Evolutionary conservation across 805 yeast species (phyloP), one percentile per base, ranked within the genome.

Genomic region (Teunomyces pallodes): DNA sequence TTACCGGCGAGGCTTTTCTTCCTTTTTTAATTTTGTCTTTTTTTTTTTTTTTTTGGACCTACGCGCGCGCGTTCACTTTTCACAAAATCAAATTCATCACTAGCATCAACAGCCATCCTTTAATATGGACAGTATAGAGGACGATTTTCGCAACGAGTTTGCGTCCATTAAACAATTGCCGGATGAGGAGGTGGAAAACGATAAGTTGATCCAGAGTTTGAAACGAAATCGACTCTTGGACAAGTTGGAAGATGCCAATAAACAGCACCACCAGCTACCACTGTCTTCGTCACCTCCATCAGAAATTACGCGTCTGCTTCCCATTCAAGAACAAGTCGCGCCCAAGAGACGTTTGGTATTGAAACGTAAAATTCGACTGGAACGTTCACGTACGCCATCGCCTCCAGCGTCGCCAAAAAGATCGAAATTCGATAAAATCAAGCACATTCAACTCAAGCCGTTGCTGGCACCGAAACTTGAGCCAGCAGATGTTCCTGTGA

Each of bases 81-180:
- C 24, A 20, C 24, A 20, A 20, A 20, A 20, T 20, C 24, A 20
- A 20, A 20, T 9, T 9, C 35, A 32, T 3, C 17, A 32, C 13
- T 8, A 32, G 4, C 45, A 16, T 28, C 13, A 40, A 12, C 27
- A 40, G 9, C 31, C 31, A 26, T 14, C 28, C 41, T 20, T 4
- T 20, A 20, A 20, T 9, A 46, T 51, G 14, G 61, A 52, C 24
- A 47, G 27, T 20, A 20, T 41, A 41, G 43, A 41, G 16, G 28
- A 56, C 14, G 72, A 65, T 39, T 65, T 67, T 36, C 64, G 58
- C 8, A 62, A 62, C 3, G 73, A 69, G 48, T 69, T 69, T 43
- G 50, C 42, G 13, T 58, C 70, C 7, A 53, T 69, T n/a, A 64
- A 58, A 45, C 46, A 50, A 24, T 48, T 64, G 39, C 49, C 65